Evolutionary conservation across 371 early-diverging fungal genomes (phyloP), one percentile per base, ranked within the genome.

Genomic region (Encephalitozoon romaleae): DNA sequence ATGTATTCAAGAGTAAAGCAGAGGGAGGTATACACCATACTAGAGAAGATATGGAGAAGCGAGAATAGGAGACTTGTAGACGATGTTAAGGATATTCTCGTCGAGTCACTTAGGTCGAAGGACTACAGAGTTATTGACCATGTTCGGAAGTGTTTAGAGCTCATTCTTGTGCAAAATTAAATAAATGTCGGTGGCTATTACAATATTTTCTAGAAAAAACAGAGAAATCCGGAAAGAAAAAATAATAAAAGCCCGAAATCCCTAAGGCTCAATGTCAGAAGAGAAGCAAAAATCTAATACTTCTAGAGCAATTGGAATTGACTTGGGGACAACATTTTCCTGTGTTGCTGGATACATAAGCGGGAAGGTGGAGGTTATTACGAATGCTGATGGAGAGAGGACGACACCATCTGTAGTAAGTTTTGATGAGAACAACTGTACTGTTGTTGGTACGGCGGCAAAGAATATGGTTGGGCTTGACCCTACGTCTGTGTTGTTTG

Each of bases 241-340:
- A 59, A 59, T 30, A 59, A 59, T 59, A 59, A 59, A 59, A 59
- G 12, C 8, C 30, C 4, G 12, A 5, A 38, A 28, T 59, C 38
- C n/a, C 59, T 38, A 30, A n/a, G 21, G 21, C 38, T 5, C 34
- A 34, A 59, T 54, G 38, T 18, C 18, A 42, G 30, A 41, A 67
- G 80, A 49, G 30, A 70, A 80, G 15, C 70, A 70, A 77, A 73
- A 76, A 71, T 71, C 28, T 18, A 73, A 73, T 18, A 73, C 73
- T 25, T 73, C 73, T 38, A 55, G 77, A 66, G 81, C 84, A 71
- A 81, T 83, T 67, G 86, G 86, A 68, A 86, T 86, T 68, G 86
- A 96, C 89, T 89, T 98, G 87, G 97, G 98, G 85, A 96, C 97
- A 85, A 96, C 97, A 84, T 95, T 96, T 91, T 94, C 94, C 26